Evolutionary conservation across 2,329 filamentous ascomycete species (phyloP).

Genomic region (Curvularia spicifera): DNA sequence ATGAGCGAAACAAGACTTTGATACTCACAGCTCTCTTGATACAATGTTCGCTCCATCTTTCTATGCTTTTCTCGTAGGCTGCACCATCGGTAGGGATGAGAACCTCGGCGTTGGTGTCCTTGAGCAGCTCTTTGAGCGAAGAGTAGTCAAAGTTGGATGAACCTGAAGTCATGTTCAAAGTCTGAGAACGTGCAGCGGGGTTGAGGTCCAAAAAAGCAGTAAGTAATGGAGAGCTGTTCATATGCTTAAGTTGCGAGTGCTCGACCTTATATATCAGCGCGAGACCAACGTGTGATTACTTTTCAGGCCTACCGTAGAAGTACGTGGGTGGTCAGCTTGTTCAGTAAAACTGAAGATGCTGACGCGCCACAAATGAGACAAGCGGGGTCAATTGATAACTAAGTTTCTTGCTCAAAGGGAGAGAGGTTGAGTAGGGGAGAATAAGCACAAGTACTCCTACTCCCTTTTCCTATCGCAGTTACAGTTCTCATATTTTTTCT

Average conservation of each 20-base stretch:
- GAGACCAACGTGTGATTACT: not conserved
- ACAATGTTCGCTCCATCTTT: conserved; percentile 40
- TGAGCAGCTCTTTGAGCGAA: conserved; percentile 30
- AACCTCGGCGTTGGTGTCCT: conserved; percentile 28
- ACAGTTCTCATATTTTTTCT: not conserved
- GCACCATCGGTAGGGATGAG: conserved; percentile 29
- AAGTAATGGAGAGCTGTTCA: not conserved
- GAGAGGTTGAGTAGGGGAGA: not conserved
- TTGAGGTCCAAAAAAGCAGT: not conserved
- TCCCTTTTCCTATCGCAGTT: not conserved
- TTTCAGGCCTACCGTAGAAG: not conserved
- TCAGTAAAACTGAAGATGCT: conserved; percentile 7
- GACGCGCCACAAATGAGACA: not conserved
- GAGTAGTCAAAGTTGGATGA: conserved; percentile 22
- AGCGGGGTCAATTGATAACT: not conserved
- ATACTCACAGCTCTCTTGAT: conserved; percentile 36
- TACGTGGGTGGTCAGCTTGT: not conserved
- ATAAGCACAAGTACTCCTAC: not conserved
- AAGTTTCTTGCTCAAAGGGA: not conserved
- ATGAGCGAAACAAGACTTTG: too few relatives aligned
- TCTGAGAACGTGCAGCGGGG: not conserved
- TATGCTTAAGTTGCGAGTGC: not conserved
- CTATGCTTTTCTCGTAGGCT: conserved; percentile 36
- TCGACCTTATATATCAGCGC: not conserved
- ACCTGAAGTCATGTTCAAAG: conserved; percentile 18